Conservation (phyloP, 345 rosid species). For the Camelina sativa region DNA sequence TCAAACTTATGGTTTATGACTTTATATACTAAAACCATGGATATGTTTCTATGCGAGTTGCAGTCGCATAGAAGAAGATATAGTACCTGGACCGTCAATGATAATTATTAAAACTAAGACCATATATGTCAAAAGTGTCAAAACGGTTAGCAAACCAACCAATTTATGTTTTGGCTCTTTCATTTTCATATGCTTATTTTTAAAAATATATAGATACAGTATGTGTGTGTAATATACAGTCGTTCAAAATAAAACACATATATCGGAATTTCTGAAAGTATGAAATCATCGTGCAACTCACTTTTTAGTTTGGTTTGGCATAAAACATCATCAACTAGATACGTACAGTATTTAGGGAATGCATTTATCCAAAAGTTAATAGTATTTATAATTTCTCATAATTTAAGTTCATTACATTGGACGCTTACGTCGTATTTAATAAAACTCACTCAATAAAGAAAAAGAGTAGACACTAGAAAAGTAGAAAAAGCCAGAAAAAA, state of each 20-base stretch:
- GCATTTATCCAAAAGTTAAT: slow-evolving; percentile 1
- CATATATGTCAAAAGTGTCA: neutral
- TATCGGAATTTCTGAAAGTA: neutral
- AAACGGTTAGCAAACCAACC: neutral
- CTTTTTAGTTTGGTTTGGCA: slow-evolving; percentile 13
- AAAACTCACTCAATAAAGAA: neutral
- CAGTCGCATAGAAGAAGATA: neutral
- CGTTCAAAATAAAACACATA: neutral
- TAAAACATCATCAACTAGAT: slow-evolving; percentile 21
- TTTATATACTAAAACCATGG: neutral
- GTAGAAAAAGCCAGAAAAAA: neutral
- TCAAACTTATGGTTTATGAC: neutral
- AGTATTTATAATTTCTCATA: slow-evolving; percentile 6
- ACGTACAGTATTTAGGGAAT: neutral
- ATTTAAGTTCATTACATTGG: slow-evolving; percentile 2
- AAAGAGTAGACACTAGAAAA: slow-evolving; percentile 17
- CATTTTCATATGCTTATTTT: no score
- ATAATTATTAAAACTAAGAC: neutral
- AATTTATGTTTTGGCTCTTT: neutral
- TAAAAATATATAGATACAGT: neutral
- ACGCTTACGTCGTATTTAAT: neutral
- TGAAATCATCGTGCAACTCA: neutral
- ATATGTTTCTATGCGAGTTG: neutral
- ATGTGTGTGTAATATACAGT: neutral
- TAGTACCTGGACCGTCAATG: neutral